Conservation (phyloP, 805 yeast species). For the Dipodascopsis uninucleata region DNA sequence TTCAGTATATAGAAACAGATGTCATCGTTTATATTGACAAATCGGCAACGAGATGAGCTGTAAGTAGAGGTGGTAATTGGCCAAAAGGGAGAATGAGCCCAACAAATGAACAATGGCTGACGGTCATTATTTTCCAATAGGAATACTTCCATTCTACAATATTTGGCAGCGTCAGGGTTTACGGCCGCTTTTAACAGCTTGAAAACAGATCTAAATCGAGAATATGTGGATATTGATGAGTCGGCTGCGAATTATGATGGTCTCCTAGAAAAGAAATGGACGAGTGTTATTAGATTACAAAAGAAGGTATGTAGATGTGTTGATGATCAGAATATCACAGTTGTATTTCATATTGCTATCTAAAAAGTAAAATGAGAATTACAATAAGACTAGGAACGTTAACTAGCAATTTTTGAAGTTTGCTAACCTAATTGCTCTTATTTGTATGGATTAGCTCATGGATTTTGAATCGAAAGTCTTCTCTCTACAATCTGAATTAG, state of each 20-base stretch:
- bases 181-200: conserved; percentile 8
- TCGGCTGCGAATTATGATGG: conserved; percentile 23
- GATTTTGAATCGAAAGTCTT: conserved; percentile 62
- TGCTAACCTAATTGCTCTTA: no score
- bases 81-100: no score
- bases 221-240: background rate
- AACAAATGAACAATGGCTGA: background rate
- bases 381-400: no score
- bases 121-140: background rate
- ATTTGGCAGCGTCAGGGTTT: conserved; percentile 13
- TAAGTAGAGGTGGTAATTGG: conserved; percentile 6
- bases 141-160: conserved; percentile 17
- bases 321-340: conserved; percentile 28
- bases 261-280: conserved; percentile 76
- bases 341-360: background rate
- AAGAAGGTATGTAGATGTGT: conserved; percentile 49
- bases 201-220: conserved; percentile 5
- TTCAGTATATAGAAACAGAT: no score
- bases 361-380: no score
- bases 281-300: conserved; percentile 76
- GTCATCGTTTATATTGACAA: conserved; percentile 18
- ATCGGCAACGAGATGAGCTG: conserved; percentile 25
- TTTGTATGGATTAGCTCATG: conserved; percentile 37
- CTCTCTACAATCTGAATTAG: conserved; percentile 43
- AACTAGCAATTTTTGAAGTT: background rate